Conservation (phyloP, 169 alveolate genomes). For the Miamiensis avidus region DNA sequence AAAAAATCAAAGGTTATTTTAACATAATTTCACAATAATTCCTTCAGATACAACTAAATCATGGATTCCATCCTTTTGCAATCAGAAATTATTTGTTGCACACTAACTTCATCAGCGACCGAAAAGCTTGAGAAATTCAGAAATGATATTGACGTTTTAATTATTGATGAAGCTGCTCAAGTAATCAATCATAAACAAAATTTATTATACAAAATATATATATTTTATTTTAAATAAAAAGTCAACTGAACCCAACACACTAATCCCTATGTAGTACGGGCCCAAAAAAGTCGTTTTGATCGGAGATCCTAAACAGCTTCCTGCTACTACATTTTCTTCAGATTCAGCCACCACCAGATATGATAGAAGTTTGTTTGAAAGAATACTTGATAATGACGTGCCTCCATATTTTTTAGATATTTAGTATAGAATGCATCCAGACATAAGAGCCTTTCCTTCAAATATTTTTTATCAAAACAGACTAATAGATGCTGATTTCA, state of each 20-base stretch:
- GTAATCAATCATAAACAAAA: neutral
- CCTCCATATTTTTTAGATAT: slow-evolving; percentile 55
- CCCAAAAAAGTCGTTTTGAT: slow-evolving; percentile 68
- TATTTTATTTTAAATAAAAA: slow-evolving; percentile 40
- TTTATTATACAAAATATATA: neutral
- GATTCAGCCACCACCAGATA: slow-evolving; percentile 59
- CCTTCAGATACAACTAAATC: neutral
- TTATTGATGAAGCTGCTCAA: slow-evolving; percentile 73
- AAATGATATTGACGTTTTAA: slow-evolving; percentile 63
- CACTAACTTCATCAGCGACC: slow-evolving; percentile 66
- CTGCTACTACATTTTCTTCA: slow-evolving; percentile 76
- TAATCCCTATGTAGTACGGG: slow-evolving; percentile 70
- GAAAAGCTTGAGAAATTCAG: slow-evolving; percentile 60
- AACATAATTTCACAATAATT: too few relatives aligned
- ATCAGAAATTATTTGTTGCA: slow-evolving; percentile 57
- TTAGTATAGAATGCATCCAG: slow-evolving; percentile 81
- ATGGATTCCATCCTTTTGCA: neutral
- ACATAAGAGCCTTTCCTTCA: slow-evolving; percentile 66
- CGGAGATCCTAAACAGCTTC: slow-evolving; percentile 80
- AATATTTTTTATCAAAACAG: slow-evolving; percentile 56
- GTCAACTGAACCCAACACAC: slow-evolving; percentile 68
- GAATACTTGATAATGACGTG: slow-evolving; percentile 63
- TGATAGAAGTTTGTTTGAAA: slow-evolving; percentile 74
- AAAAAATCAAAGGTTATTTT: too few relatives aligned
- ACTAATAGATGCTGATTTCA: slow-evolving; percentile 45